phyloP scores from a whole-genome alignment of 1,139 yeast species.

The Magnusiomyces magnusii region DNA sequence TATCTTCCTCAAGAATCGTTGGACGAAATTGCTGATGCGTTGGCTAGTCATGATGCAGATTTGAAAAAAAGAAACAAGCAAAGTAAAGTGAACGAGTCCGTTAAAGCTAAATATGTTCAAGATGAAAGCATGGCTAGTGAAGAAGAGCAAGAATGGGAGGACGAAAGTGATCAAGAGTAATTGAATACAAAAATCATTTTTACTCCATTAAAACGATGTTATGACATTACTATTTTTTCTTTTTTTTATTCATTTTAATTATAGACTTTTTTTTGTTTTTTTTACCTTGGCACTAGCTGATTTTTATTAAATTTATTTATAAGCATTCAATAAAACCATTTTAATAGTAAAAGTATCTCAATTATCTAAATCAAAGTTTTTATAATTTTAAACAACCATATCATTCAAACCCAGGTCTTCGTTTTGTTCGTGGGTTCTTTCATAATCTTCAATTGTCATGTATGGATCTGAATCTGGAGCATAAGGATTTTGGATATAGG shows the following conservation, averaged over 20 bases:
- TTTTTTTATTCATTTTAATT: too few species aligned
- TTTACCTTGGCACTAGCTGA: too few species aligned
- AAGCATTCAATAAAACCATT: too few species aligned
- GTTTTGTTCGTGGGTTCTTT: constrained; percentile 76
- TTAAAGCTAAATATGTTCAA: background rate
- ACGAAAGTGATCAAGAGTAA: background rate
- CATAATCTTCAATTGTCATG: constrained; percentile 84
- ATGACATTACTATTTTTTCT: too few species aligned
- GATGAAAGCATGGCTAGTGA: background rate
- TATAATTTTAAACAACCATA: constrained; percentile 57
- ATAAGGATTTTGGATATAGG: constrained; percentile 92
- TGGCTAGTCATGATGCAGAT: background rate
- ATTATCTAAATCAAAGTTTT: too few species aligned
- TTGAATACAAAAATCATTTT: too few species aligned
- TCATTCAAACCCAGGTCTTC: constrained; percentile 89
- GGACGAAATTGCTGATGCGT: constrained; percentile 18
- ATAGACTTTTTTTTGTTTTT: too few species aligned
- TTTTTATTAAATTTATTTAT: too few species aligned
- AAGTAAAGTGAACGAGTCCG: background rate
- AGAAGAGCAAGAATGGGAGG: background rate
- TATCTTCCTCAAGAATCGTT: constrained; percentile 28
- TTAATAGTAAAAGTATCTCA: too few species aligned
- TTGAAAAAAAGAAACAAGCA: background rate
- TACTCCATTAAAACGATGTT: too few species aligned
- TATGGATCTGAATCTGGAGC: constrained; percentile 98